phyloP scores from a whole-genome alignment of 495 filamentous ascomycete genomes.

The Hypoxylon rickii region DNA sequence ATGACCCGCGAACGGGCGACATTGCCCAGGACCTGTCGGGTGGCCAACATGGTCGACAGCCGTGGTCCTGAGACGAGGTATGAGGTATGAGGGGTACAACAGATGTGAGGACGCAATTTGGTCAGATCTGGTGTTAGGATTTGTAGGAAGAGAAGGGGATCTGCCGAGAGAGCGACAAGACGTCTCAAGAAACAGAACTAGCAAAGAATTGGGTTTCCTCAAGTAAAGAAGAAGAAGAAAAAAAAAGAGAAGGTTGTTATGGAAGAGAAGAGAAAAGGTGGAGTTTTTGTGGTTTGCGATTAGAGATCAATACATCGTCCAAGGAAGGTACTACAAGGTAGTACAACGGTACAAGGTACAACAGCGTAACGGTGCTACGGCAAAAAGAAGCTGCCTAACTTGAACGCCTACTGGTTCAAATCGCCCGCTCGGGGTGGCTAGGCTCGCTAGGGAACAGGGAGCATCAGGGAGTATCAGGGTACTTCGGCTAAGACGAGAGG shows the following conservation, averaged over 20 bases:
- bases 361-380: conserved; percentile 26
- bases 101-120: conserved; percentile 18
- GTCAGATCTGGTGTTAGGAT: conserved; percentile 19
- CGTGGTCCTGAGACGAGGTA: conserved; percentile 35
- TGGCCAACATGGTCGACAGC: conserved; percentile 58
- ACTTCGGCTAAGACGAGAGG: conserved; percentile 37
- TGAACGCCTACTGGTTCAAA: conserved; percentile 33
- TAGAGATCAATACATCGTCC: too few relatives aligned
- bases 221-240: conserved; percentile 3
- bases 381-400: conserved; percentile 40
- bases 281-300: conserved; percentile 40
- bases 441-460: conserved; percentile 15
- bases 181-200: conserved; percentile 23
- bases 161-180: conserved; percentile 9
- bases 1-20: conserved; percentile 56
- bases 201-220: conserved; percentile 22
- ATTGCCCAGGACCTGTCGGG: conserved; percentile 57
- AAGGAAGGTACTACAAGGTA: too few relatives aligned
- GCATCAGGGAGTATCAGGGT: conserved; percentile 32
- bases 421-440: conserved; percentile 23
- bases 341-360: conserved; percentile 29
- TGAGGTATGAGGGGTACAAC: conserved; percentile 30
- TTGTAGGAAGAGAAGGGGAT: not conserved
- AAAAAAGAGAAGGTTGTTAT: conserved; percentile 29
- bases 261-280: conserved; percentile 36